A percentile compares a stretch with the other conserved stretches of the same genome.
Conservation (phyloP, 2,329 filamentous ascomycete species). For the Aspergillus candidus region DNA sequence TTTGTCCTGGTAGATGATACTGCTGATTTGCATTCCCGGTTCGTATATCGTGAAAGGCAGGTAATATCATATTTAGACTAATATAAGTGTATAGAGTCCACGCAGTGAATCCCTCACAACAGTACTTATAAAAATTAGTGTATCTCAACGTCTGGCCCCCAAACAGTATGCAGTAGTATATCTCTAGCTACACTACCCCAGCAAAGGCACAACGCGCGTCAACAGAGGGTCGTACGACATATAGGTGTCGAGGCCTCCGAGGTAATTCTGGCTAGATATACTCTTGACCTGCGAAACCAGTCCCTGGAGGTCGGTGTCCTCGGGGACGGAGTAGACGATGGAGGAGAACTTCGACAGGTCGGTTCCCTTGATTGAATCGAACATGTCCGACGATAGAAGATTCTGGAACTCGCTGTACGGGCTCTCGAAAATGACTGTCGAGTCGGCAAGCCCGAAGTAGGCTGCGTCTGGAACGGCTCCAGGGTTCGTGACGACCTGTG, state of each 20-base stretch:
- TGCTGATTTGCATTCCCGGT: too few relatives aligned
- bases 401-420: conserved; percentile 6
- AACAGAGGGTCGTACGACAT: conserved; percentile 1
- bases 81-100: too few relatives aligned
- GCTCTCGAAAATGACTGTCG: conserved; percentile 11
- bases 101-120: too few relatives aligned
- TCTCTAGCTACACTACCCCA: too few relatives aligned
- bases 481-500: conserved; percentile 10
- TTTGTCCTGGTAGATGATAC: too few relatives aligned
- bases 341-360: conserved; percentile 3
- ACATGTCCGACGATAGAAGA: neutral
- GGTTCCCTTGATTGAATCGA: neutral
- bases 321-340: conserved; percentile 8
- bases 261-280: conserved; percentile 9
- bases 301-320: neutral
- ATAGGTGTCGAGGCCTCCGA: conserved; percentile 6
- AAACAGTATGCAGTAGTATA: too few relatives aligned
- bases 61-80: too few relatives aligned
- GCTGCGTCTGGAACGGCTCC: conserved; percentile 7
- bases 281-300: conserved; percentile 2
- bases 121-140: too few relatives aligned
- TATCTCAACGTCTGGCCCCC: too few relatives aligned
- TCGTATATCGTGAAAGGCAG: too few relatives aligned
- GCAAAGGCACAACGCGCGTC: too few relatives aligned
- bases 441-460: conserved; percentile 9